These are phyloP conservation scores for Hyphopichia buzzinii DNA, from an alignment of 1,139 yeast genomes.

Conservation along the genomic window DNA sequence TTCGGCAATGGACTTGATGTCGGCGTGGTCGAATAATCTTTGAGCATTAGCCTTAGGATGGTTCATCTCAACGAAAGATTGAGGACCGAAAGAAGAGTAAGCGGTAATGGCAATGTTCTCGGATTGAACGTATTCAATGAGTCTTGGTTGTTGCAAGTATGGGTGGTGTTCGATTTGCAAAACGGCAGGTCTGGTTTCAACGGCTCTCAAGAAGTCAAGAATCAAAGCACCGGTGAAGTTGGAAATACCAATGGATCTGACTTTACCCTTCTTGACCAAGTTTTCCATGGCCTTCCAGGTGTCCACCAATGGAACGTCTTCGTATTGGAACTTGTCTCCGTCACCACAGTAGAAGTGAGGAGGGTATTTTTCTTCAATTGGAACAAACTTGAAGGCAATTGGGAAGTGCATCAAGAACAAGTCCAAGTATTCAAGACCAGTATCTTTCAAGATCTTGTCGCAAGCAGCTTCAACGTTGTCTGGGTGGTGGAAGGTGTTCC, in stretches of 20 bases:
- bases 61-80: constrained; percentile 61
- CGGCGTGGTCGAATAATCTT: constrained; percentile 54
- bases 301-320: constrained; percentile 67
- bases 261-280: constrained; percentile 56
- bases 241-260: constrained; percentile 78
- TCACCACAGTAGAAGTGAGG: constrained; percentile 69
- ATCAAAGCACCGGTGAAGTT: constrained; percentile 72
- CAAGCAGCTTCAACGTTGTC: constrained; percentile 57
- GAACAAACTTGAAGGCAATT: constrained; percentile 69
- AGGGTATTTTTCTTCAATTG: constrained; percentile 73
- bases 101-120: constrained; percentile 72
- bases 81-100: constrained; percentile 85
- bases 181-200: constrained; percentile 72
- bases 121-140: constrained; percentile 61
- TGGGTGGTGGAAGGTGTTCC: constrained; percentile 77
- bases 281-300: constrained; percentile 81
- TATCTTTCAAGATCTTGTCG: constrained; percentile 60
- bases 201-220: constrained; percentile 70
- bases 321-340: constrained; percentile 55
- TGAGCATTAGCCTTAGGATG: constrained; percentile 53
- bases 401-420: constrained; percentile 81
- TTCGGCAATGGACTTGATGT: constrained; percentile 51
- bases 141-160: constrained; percentile 72
- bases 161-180: constrained; percentile 94
- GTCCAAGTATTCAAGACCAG: constrained; percentile 69